Evolutionary conservation across 192 early-diverging fungal species (phyloP).

Genomic region (Linnemannia elongata): DNA sequence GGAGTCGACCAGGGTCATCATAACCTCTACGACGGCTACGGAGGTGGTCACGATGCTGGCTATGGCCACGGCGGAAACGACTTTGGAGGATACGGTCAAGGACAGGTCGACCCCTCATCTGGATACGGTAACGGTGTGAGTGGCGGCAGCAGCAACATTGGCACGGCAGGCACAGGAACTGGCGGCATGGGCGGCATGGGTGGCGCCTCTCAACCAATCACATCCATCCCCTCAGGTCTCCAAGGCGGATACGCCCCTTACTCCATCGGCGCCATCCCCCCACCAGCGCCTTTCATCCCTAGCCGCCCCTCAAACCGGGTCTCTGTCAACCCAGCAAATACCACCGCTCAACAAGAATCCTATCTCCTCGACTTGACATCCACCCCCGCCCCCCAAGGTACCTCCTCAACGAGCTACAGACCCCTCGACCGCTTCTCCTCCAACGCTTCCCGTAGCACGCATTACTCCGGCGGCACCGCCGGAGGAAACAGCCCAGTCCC

Average conservation of each 20-base stretch:
- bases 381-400: not conserved
- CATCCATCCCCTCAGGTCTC: not conserved
- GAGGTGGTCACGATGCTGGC: not conserved
- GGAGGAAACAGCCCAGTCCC: not conserved
- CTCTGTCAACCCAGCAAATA: not conserved
- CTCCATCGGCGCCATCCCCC: not conserved
- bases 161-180: not conserved
- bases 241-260: not conserved
- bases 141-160: not conserved
- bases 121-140: not conserved
- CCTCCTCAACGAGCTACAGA: not conserved
- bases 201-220: not conserved
- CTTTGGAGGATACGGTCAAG: conserved; percentile 18
- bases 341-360: not conserved
- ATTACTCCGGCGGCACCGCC: not conserved
- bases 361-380: not conserved
- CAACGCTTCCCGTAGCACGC: not conserved
- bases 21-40: not conserved
- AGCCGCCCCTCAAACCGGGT: not conserved
- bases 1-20: conserved; percentile 11
- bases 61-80: not conserved
- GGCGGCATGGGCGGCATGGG: not conserved
- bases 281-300: not conserved
- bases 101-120: not conserved
- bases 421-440: not conserved